Conservation (phyloP, 768 basidiomycete species). For the Aureoboletus auriporus region DNA sequence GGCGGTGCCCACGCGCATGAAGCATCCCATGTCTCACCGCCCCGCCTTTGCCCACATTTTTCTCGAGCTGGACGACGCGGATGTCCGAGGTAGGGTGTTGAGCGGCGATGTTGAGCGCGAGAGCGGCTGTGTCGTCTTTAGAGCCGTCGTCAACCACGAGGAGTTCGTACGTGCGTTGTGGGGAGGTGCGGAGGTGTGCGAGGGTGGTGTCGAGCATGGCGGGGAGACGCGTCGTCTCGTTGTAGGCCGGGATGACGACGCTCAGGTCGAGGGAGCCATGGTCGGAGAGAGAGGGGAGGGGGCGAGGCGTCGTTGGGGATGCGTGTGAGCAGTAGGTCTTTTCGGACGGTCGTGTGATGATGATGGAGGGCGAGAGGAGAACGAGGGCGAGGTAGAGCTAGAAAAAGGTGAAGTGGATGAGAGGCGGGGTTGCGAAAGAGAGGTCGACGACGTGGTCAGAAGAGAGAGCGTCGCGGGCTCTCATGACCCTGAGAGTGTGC, state of each 20-base stretch:
- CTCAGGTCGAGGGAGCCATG: conserved; percentile 64
- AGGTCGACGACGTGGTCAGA: conserved; percentile 25
- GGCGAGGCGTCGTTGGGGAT: conserved; percentile 51
- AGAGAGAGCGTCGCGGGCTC: conserved; percentile 30
- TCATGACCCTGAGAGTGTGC: conserved; percentile 48
- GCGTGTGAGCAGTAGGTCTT: conserved; percentile 58
- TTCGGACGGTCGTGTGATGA: conserved; percentile 62
- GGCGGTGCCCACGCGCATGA: conserved; percentile 66
- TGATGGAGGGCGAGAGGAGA: conserved; percentile 69
- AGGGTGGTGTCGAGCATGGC: conserved; percentile 79
- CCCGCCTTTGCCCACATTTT: conserved; percentile 90
- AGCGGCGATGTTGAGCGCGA: conserved; percentile 61
- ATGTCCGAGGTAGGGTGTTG: conserved; percentile 58
- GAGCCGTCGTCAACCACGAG: conserved; percentile 91
- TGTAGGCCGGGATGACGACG: conserved; percentile 88
- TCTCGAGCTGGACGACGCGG: conserved; percentile 70
- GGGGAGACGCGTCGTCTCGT: conserved; percentile 81
- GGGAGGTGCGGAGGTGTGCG: conserved; percentile 48
- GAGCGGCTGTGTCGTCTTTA: conserved; percentile 63
- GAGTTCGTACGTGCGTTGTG: conserved; percentile 64
- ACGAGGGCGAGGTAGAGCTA: conserved; percentile 71
- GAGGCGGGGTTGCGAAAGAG: background rate
- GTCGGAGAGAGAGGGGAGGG: conserved; percentile 54
- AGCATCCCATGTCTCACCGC: conserved; percentile 91
- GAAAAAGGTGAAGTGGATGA: conserved; percentile 9